Conservation (phyloP, 306 rosid species). For the Cicer bijugum region DNA sequence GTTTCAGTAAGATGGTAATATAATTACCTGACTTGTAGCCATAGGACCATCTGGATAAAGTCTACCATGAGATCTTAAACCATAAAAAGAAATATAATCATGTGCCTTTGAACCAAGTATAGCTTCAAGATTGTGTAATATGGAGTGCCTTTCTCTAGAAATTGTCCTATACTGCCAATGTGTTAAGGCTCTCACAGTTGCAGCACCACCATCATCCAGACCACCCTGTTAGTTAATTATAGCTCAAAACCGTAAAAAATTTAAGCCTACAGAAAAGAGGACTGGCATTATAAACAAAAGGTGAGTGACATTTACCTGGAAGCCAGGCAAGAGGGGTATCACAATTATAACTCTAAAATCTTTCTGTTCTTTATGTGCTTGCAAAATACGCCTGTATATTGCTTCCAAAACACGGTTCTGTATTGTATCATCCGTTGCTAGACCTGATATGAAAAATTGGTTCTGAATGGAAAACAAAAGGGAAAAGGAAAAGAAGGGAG, state of each 20-base stretch:
- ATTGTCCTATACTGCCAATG: slow-evolving; percentile 99
- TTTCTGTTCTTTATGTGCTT: slow-evolving; percentile 80
- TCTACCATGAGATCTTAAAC: slow-evolving; percentile 86
- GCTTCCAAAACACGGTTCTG: slow-evolving; percentile 90
- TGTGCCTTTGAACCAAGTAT: slow-evolving; percentile 76
- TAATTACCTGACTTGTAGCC: slow-evolving; percentile 84
- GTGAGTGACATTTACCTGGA: slow-evolving; percentile 65
- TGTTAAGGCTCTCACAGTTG: slow-evolving; percentile 96
- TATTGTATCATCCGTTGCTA: slow-evolving; percentile 71
- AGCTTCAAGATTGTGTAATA: slow-evolving; percentile 74
- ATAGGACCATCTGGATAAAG: slow-evolving; percentile 81
- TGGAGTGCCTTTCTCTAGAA: slow-evolving; percentile 76
- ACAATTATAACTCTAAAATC: slow-evolving; percentile 84
- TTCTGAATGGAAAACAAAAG: slow-evolving; percentile 61
- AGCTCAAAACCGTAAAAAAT: slow-evolving; percentile 17
- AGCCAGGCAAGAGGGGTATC: slow-evolving; percentile 95
- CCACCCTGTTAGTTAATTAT: slow-evolving; percentile 73
- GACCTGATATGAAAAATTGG: slow-evolving; percentile 97
- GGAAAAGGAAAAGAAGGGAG: slow-evolving; percentile 19
- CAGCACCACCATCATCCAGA: slow-evolving; percentile 93
- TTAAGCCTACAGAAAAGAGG: slow-evolving; percentile 28
- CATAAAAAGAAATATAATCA: slow-evolving; percentile 93
- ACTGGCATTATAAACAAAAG: slow-evolving; percentile 9
- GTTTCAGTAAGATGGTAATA: background rate
- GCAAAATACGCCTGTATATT: slow-evolving; percentile 76